Conservation (phyloP, 2,329 filamentous ascomycete genomes). For the Alternaria postmessia region DNA sequence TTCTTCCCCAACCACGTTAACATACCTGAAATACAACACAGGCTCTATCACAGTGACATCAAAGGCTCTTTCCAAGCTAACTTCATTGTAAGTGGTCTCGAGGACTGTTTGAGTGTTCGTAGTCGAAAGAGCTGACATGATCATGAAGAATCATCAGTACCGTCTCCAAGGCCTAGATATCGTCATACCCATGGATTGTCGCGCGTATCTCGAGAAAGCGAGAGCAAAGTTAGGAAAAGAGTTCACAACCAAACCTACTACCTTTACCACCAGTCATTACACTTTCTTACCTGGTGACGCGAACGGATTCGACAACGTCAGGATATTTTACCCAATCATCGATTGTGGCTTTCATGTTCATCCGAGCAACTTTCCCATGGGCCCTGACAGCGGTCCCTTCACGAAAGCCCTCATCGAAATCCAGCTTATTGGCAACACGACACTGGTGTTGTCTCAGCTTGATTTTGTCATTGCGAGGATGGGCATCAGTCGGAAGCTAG, state of each 20-base stretch:
- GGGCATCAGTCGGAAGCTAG: not conserved
- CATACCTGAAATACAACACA: not conserved
- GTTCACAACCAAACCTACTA: not conserved
- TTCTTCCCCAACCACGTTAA: not conserved
- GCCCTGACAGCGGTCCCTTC: not conserved
- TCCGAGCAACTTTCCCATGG: not conserved
- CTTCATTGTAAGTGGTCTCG: not conserved
- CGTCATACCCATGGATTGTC: not conserved
- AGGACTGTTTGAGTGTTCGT: not conserved
- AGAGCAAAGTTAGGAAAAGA: not conserved
- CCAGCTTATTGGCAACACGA: not conserved
- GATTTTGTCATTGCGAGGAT: not conserved
- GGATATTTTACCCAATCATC: not conserved
- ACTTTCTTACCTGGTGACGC: not conserved
- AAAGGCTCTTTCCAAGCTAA: not conserved
- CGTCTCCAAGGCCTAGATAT: not conserved
- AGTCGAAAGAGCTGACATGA: not conserved
- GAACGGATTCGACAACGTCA: not conserved
- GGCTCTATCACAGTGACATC: not conserved
- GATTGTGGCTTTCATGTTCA: not conserved
- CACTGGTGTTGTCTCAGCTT: not conserved
- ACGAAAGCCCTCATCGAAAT: not conserved
- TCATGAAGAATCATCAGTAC: not conserved
- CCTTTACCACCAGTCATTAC: not conserved
- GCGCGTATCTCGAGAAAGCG: not conserved